Percentiles rank a stretch among this genome's conserved stretches.
These are phyloP conservation scores for Phialemonium atrogriseum DNA, from an alignment of 2,329 filamentous ascomycete genomes.

Conservation along the genomic window DNA sequence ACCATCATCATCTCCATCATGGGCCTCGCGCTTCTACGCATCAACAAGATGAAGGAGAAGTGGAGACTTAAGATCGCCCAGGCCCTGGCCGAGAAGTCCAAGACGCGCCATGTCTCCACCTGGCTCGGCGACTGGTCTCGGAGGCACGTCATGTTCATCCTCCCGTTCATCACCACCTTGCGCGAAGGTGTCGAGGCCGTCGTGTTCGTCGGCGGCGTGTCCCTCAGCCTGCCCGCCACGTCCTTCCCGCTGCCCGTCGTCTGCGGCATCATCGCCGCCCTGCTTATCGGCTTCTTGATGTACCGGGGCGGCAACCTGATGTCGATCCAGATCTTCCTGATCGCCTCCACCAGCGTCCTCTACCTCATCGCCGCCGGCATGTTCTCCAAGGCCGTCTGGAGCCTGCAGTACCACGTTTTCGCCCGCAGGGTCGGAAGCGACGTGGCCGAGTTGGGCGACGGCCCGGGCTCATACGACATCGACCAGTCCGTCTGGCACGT, in stretches of 20 bases:
- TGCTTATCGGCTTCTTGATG: slow-evolving; percentile 56
- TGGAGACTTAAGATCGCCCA: no score
- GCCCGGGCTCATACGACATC: slow-evolving; percentile 61
- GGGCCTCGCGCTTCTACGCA: no score
- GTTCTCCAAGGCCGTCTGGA: slow-evolving; percentile 71
- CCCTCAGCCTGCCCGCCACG: slow-evolving; percentile 57
- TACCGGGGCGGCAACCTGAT: slow-evolving; percentile 43
- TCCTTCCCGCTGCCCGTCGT: slow-evolving; percentile 65
- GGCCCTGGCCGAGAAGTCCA: no score
- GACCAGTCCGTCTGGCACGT: slow-evolving; percentile 61
- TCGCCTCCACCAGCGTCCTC: slow-evolving; percentile 71
- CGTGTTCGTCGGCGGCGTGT: slow-evolving; percentile 71
- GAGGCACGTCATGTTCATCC: slow-evolving; percentile 68
- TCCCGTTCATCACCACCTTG: slow-evolving; percentile 71
- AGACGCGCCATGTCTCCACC: no score
- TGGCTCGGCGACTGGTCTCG: no score
- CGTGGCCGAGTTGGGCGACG: slow-evolving; percentile 51
- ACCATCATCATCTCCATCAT: no score
- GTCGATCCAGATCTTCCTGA: slow-evolving; percentile 62
- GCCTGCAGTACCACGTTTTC: slow-evolving; percentile 52
- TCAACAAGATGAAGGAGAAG: no score
- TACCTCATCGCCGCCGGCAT: slow-evolving; percentile 79
- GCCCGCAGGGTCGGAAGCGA: slow-evolving; percentile 33
- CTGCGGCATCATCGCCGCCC: slow-evolving; percentile 55
- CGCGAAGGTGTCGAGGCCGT: slow-evolving; percentile 71